Percentiles rank a stretch among this genome's conserved stretches.
Conservation (phyloP, 306 rosid species). For the Acacia melanoxylon region DNA sequence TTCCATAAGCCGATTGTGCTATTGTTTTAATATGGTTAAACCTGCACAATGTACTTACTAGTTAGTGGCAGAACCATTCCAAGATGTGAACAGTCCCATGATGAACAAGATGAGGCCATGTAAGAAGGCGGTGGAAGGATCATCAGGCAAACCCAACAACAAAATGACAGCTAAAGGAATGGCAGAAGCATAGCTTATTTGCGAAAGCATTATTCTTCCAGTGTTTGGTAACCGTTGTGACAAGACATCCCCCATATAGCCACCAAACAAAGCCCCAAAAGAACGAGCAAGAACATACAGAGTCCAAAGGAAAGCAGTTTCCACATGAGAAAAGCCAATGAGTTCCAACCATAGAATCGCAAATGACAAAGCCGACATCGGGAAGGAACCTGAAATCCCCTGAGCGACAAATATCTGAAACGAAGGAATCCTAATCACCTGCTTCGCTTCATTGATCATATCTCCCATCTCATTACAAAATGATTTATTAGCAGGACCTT, state of each 20-base stretch:
- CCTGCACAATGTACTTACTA: slow-evolving; percentile 43
- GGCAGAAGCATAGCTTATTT: slow-evolving; percentile 74
- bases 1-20: background rate
- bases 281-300: slow-evolving; percentile 56
- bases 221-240: slow-evolving; percentile 63
- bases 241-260: slow-evolving; percentile 71
- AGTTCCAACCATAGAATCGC: slow-evolving; percentile 88
- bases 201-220: slow-evolving; percentile 73
- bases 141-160: slow-evolving; percentile 64
- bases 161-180: slow-evolving; percentile 77
- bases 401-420: slow-evolving; percentile 91
- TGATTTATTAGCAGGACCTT: slow-evolving; percentile 23
- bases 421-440: slow-evolving; percentile 67
- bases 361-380: slow-evolving; percentile 78
- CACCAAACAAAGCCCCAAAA: slow-evolving; percentile 80
- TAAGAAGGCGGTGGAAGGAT: slow-evolving; percentile 59
- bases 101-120: slow-evolving; percentile 69
- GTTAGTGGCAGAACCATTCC: slow-evolving; percentile 82
- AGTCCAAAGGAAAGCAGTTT: slow-evolving; percentile 69
- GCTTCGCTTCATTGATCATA: slow-evolving; percentile 58
- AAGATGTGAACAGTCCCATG: slow-evolving; percentile 68
- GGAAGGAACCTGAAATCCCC: slow-evolving; percentile 88
- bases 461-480: slow-evolving; percentile 51
- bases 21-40: no score
- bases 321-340: slow-evolving; percentile 77